Evolutionary conservation across 495 filamentous ascomycete genomes (phyloP).

Genomic region (Penicillium flavigenum): DNA sequence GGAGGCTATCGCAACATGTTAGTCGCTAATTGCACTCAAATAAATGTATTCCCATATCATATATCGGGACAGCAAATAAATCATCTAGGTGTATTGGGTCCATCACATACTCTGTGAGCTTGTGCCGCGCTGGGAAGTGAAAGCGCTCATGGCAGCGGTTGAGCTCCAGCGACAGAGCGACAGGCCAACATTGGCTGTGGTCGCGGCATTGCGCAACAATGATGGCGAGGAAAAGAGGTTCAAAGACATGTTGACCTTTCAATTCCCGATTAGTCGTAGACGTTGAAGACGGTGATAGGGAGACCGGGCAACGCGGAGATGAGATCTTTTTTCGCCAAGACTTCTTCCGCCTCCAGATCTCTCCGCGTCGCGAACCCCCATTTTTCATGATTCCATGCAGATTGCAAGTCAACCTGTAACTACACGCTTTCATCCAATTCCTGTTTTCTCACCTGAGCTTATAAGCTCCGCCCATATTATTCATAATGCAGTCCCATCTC

Average conservation of each 20-base stretch:
- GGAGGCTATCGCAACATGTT: slow-evolving; percentile 15
- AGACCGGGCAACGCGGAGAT: slow-evolving; percentile 14
- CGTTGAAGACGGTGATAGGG: slow-evolving; percentile 5
- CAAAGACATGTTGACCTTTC: slow-evolving; percentile 30
- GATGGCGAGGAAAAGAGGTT: slow-evolving; percentile 33
- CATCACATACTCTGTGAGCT: slow-evolving; percentile 26
- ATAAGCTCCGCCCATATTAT: background rate
- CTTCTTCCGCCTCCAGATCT: slow-evolving; percentile 23
- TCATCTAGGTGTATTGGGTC: background rate
- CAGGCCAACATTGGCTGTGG: slow-evolving; percentile 21
- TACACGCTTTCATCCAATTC: background rate
- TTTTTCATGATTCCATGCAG: slow-evolving; percentile 5
- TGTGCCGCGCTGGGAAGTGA: slow-evolving; percentile 29
- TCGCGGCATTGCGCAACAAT: slow-evolving; percentile 30
- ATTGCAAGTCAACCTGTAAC: background rate
- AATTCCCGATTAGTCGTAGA: background rate
- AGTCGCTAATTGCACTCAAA: background rate
- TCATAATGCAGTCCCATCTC: slow-evolving; percentile 80
- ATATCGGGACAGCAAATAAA: background rate
- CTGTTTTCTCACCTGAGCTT: slow-evolving; percentile 3
- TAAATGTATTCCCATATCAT: background rate
- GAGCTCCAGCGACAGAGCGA: slow-evolving; percentile 44
- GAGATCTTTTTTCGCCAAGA: slow-evolving; percentile 39
- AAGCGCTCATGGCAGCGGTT: slow-evolving; percentile 33
- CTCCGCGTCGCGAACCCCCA: slow-evolving; percentile 26